Conservation (phyloP, 176 grass and related monocot genomes). For the Aegilops umbellulata region DNA sequence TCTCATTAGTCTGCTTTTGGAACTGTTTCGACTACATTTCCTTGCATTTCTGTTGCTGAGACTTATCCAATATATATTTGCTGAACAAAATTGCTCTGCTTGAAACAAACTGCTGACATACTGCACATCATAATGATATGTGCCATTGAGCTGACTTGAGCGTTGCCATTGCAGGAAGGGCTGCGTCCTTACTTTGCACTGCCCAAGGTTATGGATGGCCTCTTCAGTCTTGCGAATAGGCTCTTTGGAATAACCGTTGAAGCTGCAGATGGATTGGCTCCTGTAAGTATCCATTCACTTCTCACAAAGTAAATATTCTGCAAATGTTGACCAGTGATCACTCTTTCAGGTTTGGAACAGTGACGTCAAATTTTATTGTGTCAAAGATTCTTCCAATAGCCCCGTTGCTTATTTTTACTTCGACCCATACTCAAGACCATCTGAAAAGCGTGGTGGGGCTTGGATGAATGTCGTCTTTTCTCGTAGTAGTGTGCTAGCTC, state of each 20-base stretch:
- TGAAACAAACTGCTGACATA: background rate
- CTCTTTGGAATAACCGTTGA: constrained; percentile 87
- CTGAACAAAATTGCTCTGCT: background rate
- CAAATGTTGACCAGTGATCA: constrained; percentile 20
- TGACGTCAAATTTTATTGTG: constrained; percentile 91
- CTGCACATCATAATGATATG: background rate
- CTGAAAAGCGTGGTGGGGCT: constrained; percentile 93
- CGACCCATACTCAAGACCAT: constrained; percentile 95
- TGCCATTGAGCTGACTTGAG: constrained; percentile 8
- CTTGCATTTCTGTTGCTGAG: background rate
- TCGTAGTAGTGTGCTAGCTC: constrained; percentile 80
- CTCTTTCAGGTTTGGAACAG: constrained; percentile 76
- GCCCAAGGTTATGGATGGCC: constrained; percentile 94
- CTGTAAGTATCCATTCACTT: constrained; percentile 56
- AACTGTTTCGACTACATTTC: background rate
- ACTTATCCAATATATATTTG: background rate
- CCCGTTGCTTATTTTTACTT: constrained; percentile 98
- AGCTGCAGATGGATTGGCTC: constrained; percentile 84
- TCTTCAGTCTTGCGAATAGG: constrained; percentile 84
- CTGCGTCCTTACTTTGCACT: constrained; percentile 96
- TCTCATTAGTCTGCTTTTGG: background rate
- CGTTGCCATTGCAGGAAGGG: constrained; percentile 62
- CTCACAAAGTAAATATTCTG: constrained; percentile 9
- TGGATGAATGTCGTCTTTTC: constrained; percentile 98
- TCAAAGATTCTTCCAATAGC: constrained; percentile 80